These are phyloP conservation scores for Trichocladium uniseriatum DNA, from an alignment of 495 filamentous ascomycete genomes.

Conservation along the genomic window DNA sequence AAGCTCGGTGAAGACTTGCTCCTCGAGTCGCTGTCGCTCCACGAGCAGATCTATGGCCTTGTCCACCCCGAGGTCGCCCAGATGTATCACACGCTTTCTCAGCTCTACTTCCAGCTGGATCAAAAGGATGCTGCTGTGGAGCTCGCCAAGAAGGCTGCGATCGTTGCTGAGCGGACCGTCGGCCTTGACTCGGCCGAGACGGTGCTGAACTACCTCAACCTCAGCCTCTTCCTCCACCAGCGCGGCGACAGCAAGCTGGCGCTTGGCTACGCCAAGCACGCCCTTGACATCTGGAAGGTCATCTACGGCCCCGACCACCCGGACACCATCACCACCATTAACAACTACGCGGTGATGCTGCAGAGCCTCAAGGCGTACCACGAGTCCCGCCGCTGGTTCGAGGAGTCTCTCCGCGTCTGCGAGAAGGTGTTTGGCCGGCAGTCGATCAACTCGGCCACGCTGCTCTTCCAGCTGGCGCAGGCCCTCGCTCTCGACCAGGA, in stretches of 20 bases:
- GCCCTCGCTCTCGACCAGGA: constrained; percentile 89
- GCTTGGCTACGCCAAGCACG: constrained; percentile 79
- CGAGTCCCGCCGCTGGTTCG: constrained; percentile 93
- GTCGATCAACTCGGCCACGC: constrained; percentile 86
- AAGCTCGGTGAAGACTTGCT: constrained; percentile 94
- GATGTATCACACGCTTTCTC: constrained; percentile 88
- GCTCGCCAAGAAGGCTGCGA: constrained; percentile 89
- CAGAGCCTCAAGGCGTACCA: constrained; percentile 86
- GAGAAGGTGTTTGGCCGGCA: constrained; percentile 78
- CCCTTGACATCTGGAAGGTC: constrained; percentile 92
- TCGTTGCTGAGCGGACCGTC: constrained; percentile 88
- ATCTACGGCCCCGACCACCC: constrained; percentile 91
- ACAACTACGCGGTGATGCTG: constrained; percentile 98
- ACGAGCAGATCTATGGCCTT: constrained; percentile 98
- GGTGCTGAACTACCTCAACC: constrained; percentile 86
- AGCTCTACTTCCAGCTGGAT: constrained; percentile 89
- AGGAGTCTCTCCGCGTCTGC: constrained; percentile 77
- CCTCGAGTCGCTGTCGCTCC: constrained; percentile 86
- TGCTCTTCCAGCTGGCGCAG: constrained; percentile 94
- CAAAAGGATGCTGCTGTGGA: constrained; percentile 94
- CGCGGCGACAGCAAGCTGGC: constrained; percentile 78
- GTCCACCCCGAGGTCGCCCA: constrained; percentile 94
- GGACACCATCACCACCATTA: constrained; percentile 96
- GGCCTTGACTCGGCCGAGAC: constrained; percentile 93
- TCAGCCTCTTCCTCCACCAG: constrained; percentile 90